Percentiles rank a stretch among this genome's conserved stretches.
Conservation (phyloP, 345 rosid species). For the Alliaria petiolata region DNA sequence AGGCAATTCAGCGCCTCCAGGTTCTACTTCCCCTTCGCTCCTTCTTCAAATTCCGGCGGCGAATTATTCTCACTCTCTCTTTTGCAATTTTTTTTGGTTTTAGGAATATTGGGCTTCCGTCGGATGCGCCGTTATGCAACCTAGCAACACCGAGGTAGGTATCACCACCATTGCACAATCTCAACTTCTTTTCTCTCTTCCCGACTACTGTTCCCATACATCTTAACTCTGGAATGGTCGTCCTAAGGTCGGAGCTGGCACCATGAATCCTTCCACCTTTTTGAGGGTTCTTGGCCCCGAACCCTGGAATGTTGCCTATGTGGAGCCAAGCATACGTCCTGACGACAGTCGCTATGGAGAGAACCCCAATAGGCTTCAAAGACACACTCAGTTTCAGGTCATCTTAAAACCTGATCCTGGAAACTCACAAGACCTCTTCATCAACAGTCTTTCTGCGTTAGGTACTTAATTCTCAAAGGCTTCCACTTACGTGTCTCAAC, state of each 20-base stretch:
- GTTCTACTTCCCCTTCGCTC: conserved; percentile 4
- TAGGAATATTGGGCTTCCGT: conserved; percentile 98
- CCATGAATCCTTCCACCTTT: conserved; percentile 94
- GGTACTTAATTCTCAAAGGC: conserved; percentile 37
- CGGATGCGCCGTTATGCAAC: conserved; percentile 96
- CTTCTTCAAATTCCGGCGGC: not conserved
- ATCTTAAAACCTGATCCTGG: conserved; percentile 97
- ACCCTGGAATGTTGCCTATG: conserved; percentile 97
- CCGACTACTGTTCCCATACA: not conserved
- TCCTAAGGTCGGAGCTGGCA: conserved; percentile 89
- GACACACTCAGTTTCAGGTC: conserved; percentile 99
- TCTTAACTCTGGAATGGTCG: not conserved
- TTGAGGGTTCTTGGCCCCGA: conserved; percentile 96
- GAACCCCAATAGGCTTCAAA: conserved; percentile 94
- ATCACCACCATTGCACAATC: not conserved
- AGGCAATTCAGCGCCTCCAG: conserved; percentile 93
- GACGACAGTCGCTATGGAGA: conserved; percentile 97
- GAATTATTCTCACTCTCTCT: not conserved
- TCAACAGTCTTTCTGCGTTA: conserved; percentile 86
- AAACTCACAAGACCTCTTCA: conserved; percentile 87
- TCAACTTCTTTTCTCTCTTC: not conserved
- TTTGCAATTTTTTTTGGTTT: not conserved
- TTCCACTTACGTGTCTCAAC: not conserved
- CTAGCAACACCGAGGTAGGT: conserved; percentile 97
- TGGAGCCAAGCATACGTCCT: conserved; percentile 94